Evolutionary conservation across 306 rosid genomes (phyloP).

Genomic region (Heteromeles arbutifolia): DNA sequence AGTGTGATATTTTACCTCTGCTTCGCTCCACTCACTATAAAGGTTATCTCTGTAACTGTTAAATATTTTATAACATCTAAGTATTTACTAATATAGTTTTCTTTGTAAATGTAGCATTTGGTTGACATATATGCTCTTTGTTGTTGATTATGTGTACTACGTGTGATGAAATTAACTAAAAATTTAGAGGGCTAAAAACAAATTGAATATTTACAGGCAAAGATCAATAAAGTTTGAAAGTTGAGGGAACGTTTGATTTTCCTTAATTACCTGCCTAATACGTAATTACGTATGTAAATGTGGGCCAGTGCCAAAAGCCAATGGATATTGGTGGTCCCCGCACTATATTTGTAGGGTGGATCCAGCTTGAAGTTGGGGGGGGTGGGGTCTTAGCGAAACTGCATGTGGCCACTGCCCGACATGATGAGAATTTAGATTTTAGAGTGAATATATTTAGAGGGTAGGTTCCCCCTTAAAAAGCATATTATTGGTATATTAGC

Average conservation of each 20-base stretch:
- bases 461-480: slow-evolving; percentile 38
- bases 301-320: not conserved
- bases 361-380: not conserved
- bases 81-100: no score
- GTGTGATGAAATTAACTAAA: no score
- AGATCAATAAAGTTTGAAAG: no score
- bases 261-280: not conserved
- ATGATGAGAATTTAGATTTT: slow-evolving; percentile 33
- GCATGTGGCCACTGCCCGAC: slow-evolving; percentile 56
- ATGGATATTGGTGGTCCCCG: not conserved
- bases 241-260: no score
- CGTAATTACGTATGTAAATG: not conserved
- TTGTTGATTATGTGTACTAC: no score
- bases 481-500: slow-evolving; percentile 36
- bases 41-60: no score
- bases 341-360: not conserved
- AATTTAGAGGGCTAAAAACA: not conserved
- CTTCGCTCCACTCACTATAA: no score
- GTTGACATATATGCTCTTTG: no score
- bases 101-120: no score
- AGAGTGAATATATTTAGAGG: slow-evolving; percentile 6
- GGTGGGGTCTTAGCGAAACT: slow-evolving; percentile 12
- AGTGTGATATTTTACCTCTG: no score
- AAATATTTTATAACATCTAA: no score
- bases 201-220: no score